phyloP scores from a whole-genome alignment of 2,329 filamentous ascomycete genomes.

The Xylaria multiplex region DNA sequence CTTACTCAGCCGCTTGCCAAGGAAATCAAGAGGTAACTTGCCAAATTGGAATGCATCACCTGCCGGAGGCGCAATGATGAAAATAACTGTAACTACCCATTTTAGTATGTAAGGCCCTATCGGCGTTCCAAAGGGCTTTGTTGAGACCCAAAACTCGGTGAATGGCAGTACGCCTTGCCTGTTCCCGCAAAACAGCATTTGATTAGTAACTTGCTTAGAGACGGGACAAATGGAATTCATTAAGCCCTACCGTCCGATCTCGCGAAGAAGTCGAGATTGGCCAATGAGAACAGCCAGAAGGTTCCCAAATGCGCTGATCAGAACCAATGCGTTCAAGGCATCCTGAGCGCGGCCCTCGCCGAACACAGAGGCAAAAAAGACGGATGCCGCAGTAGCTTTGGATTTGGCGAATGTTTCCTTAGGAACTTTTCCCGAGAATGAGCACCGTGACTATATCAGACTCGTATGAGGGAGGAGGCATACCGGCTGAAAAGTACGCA shows the following conservation, averaged over 20 bases:
- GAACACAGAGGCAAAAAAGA: constrained; percentile 69
- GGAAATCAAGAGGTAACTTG: constrained; percentile 39
- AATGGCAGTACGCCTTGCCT: constrained; percentile 70
- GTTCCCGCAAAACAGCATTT: neutral
- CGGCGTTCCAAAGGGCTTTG: constrained; percentile 70
- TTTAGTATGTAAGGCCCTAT: constrained; percentile 67
- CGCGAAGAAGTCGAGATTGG: constrained; percentile 66
- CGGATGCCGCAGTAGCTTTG: constrained; percentile 62
- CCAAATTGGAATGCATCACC: constrained; percentile 73
- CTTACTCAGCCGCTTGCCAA: neutral
- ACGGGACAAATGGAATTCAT: neutral
- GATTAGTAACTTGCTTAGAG: constrained; percentile 2
- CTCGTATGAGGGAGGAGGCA: neutral
- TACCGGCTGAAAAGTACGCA: constrained; percentile 67
- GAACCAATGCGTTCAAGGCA: constrained; percentile 67
- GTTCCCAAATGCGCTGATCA: constrained; percentile 68
- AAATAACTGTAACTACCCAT: constrained; percentile 65
- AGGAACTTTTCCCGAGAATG: constrained; percentile 51
- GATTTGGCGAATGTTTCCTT: constrained; percentile 62
- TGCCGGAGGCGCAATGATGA: constrained; percentile 69
- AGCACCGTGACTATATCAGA: constrained; percentile 29
- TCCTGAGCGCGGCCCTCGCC: constrained; percentile 58
- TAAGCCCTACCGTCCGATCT: constrained; percentile 61
- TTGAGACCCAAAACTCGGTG: constrained; percentile 68
- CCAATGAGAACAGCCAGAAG: constrained; percentile 65